A percentile compares a stretch with the other conserved stretches of the same genome.
Evolutionary conservation across 768 basidiomycete species (phyloP).

Genomic region (Tricholoma terreum): DNA sequence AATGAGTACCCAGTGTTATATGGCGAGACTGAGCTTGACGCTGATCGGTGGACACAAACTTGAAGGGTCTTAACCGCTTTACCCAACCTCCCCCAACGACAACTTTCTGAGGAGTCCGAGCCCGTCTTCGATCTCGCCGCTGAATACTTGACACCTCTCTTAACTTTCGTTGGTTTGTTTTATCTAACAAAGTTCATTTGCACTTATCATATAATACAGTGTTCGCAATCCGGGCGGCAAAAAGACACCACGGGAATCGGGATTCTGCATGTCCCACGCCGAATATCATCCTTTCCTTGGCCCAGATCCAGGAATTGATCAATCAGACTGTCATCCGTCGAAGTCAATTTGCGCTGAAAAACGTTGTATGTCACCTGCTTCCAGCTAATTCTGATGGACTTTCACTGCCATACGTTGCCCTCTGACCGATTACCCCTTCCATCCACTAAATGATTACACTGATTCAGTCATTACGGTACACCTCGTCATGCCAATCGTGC

Average conservation of each 20-base stretch:
- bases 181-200: not conserved
- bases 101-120: not conserved
- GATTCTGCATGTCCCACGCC: not conserved
- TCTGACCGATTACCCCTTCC: too few species aligned
- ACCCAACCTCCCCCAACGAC: not conserved
- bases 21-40: not conserved
- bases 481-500: too few species aligned
- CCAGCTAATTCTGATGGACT: too few species aligned
- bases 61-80: not conserved
- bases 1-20: not conserved
- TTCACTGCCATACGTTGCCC: too few species aligned
- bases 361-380: too few species aligned
- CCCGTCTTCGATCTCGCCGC: not conserved
- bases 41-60: not conserved
- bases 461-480: too few species aligned
- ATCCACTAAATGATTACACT: too few species aligned
- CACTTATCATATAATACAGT: not conserved
- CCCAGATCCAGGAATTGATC: not conserved
- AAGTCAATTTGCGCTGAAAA: not conserved
- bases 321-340: not conserved
- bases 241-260: not conserved
- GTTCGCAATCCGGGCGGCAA: not conserved
- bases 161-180: not conserved
- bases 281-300: not conserved
- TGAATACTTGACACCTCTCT: not conserved